phyloP scores from a whole-genome alignment of 441 rosid genomes.

The Corymbia calophylla region DNA sequence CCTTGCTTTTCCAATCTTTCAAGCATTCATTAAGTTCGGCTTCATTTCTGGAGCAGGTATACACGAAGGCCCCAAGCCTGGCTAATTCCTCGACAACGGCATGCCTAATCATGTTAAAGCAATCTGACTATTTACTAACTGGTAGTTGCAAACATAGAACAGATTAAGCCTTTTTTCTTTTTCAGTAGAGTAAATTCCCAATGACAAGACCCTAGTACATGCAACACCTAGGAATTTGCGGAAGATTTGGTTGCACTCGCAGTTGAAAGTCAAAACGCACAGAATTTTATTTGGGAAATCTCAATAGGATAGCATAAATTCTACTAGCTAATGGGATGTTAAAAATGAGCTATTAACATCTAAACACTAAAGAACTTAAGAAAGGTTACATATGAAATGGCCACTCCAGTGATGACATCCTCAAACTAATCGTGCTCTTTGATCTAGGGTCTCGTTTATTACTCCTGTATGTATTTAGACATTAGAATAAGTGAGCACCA shows the following conservation, averaged over 20 bases:
- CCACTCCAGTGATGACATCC: no score
- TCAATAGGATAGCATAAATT: background rate
- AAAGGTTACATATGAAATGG: no score
- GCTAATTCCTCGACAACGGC: constrained; percentile 10
- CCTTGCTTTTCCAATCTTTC: background rate
- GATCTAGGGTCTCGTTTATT: no score
- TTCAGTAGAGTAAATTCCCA: no score
- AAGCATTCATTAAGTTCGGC: background rate
- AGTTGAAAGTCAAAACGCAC: background rate
- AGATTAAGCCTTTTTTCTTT: no score
- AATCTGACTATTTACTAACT: background rate
- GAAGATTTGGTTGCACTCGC: no score
- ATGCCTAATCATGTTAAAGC: background rate
- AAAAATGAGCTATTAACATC: no score
- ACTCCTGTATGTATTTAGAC: background rate
- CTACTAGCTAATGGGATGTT: background rate
- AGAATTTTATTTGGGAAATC: background rate
- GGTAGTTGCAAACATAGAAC: background rate
- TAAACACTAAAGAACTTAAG: no score
- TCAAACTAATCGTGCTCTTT: no score
- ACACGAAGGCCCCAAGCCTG: background rate
- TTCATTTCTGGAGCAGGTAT: background rate
- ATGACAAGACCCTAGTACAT: no score
- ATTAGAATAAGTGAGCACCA: background rate
- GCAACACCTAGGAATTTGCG: no score